Base-by-base conservation (phyloP, 371 early-diverging fungal species). In the Mucor mucedo region DNA sequence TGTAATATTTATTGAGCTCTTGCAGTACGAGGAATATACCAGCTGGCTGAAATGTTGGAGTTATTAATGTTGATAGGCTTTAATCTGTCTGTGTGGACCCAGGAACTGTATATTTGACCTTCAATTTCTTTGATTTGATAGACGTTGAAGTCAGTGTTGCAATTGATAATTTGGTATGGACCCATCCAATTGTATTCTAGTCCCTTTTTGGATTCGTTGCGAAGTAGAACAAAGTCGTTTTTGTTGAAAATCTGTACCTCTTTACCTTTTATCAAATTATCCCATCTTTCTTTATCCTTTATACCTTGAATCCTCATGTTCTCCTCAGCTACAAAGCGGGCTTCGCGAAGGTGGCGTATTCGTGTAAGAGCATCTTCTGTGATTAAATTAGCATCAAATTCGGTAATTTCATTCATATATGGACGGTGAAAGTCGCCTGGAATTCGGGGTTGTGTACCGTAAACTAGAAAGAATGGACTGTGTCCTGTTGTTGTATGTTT, bases 381-480 rank as follows among this genome's bases (percentile, higher is more conserved):
- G 11, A 60, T 32, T 2, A 41, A 21, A 28, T 50, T 9, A 48
- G 58, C 48, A 38, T 60, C 50, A 50, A 49, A 42, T 9, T 49
- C 35, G 29, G 53, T 13, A 13, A 13, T 3, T 16, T 14, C 10
- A 11, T 11, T 49, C 1, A 60, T 39, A 14, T 27, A 57, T 39
- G 67, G 67, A 3, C n/a, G 29, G 3, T 52, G 9, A 4, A 21
- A 2, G 33, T 69, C 69, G 14, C 62, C 65, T 8, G 69, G 69
- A 7, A 69, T 1, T 2, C 14, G 3, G 10, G 69, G 71, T 42
- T 71, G 66, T 13, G 47, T 8, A 32, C 70, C 65, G 45, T 70
- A 70, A 1, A 55, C 44, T 11, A 70, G 35, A 16, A 52, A 60
- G 56, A 66, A 66, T 0, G 71, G 71, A 16, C 13, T 33, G 35